Base-by-base conservation (phyloP, 106 monocot genomes). In the Ottelia alismoides region DNA sequence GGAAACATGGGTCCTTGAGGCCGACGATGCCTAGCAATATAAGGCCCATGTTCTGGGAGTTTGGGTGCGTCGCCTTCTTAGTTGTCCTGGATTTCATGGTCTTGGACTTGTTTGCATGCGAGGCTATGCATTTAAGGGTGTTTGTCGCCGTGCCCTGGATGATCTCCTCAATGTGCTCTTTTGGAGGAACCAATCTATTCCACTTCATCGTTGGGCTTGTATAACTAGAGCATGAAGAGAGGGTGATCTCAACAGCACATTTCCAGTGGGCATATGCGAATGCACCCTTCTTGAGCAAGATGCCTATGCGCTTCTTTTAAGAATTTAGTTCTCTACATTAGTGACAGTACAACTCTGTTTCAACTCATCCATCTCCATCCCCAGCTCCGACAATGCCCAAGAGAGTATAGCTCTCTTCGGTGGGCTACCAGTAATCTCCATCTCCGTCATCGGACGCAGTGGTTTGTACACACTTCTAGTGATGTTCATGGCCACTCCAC, bases 1-100 rank as follows among this genome's bases (percentile, higher is more conserved):
- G 83, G 7, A 82, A 70, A 47, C 89, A 89, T 56, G 89, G 84
- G 71, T 89, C 89, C 84, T 89, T 65, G 47, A 78, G 47, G 52
- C 59, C 61, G 2, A 62, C 49, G 0, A 62, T 47, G 0, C 49
- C 61, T n/a, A 62, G 11, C 61, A 62, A 62, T 5, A 30, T 62
- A 19, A 62, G 23, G 18, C 21, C 49, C 20, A n/a, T 62, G 49
- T 20, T 62, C 61, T 31, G 20, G 17, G n/a, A 51, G 16, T 20
- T 31, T 7, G 20, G 20, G 20, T 19, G 16, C 30, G 31, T 19
- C 55, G n/a, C 16, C 28, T 9, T 56, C n/a, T n/a, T n/a, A n/a
- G n/a, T n/a, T n/a, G n/a, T n/a, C n/a, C n/a, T n/a, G 19, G 20
- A 17, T 31, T 11, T 20, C 55, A 3, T 22, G 30, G 10, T 49